A percentile compares a stretch with the other conserved stretches of the same genome.
Evolutionary conservation across 768 basidiomycete species (phyloP).

Genomic region (Serendipita sp.): DNA sequence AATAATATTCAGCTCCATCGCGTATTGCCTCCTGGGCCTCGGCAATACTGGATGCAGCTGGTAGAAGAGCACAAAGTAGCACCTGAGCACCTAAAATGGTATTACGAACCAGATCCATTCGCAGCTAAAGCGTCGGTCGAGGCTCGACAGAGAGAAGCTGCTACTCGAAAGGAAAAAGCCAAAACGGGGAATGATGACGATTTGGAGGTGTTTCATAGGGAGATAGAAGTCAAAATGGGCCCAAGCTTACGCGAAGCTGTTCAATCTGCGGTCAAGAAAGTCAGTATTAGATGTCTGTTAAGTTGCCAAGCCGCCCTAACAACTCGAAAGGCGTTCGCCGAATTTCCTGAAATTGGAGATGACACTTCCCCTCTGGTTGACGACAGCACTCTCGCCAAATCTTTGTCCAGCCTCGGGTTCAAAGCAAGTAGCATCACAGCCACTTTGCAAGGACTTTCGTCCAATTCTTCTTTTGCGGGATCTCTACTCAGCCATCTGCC

Average conservation of each 20-base stretch:
- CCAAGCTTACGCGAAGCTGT: slow-evolving; percentile 56
- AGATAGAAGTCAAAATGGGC: slow-evolving; percentile 71
- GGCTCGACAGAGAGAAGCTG: slow-evolving; percentile 42
- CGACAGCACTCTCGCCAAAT: slow-evolving; percentile 22
- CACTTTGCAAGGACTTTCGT: slow-evolving; percentile 39
- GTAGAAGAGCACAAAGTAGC: slow-evolving; percentile 49
- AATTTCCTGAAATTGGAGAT: slow-evolving; percentile 30
- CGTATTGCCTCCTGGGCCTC: slow-evolving; percentile 65
- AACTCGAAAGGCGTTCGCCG: slow-evolving; percentile 28
- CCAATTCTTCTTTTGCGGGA: slow-evolving; percentile 39
- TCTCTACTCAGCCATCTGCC: slow-evolving; percentile 42
- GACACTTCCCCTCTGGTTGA: slow-evolving; percentile 23
- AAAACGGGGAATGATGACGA: slow-evolving; percentile 16
- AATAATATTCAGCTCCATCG: slow-evolving; percentile 58
- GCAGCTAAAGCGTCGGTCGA: slow-evolving; percentile 50
- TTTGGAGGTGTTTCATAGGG: slow-evolving; percentile 21
- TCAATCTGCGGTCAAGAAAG: slow-evolving; percentile 68
- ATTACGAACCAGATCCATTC: slow-evolving; percentile 81
- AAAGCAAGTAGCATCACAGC: slow-evolving; percentile 19
- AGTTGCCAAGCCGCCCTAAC: neutral
- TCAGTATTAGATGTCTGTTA: slow-evolving; percentile 16
- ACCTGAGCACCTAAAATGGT: slow-evolving; percentile 63
- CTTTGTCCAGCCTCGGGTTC: slow-evolving; percentile 42
- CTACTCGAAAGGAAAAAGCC: slow-evolving; percentile 28
- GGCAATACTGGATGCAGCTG: slow-evolving; percentile 76